Percentiles rank a stretch among this genome's conserved stretches.
phyloP scores from a whole-genome alignment of 176 grass and related monocot species.

The Chloris gayana region DNA sequence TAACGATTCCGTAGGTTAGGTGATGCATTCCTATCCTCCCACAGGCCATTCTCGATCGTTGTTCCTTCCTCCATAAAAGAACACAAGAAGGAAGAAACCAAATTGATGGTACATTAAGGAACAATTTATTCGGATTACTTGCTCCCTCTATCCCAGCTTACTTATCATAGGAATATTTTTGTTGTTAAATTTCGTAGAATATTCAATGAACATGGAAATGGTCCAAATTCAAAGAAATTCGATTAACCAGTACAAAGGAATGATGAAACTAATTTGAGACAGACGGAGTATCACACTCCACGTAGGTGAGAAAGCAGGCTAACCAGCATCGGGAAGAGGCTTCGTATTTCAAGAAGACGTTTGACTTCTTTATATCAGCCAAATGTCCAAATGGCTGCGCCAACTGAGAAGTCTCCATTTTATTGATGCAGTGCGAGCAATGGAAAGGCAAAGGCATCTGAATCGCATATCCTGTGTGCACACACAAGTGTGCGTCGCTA shows the following conservation, averaged over 20 bases:
- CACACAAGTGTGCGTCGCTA: not conserved
- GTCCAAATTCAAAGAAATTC: too few relatives aligned
- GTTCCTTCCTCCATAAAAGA: not conserved
- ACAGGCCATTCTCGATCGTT: constrained; percentile 3
- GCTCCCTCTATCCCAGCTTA: too few relatives aligned
- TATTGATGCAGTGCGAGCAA: not conserved
- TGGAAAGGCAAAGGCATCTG: constrained; percentile 11
- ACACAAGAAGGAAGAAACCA: not conserved
- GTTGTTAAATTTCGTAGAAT: too few relatives aligned
- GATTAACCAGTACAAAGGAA: too few relatives aligned
- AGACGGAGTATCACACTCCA: too few relatives aligned
- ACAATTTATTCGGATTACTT: not conserved
- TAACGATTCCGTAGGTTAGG: constrained; percentile 38
- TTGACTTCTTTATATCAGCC: too few relatives aligned
- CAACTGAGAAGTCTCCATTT: not conserved
- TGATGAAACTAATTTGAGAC: too few relatives aligned
- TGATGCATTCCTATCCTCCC: constrained; percentile 41
- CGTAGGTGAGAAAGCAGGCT: too few relatives aligned
- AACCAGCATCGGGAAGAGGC: not conserved
- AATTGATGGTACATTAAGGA: not conserved
- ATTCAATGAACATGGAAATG: too few relatives aligned
- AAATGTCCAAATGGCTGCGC: not conserved
- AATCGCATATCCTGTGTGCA: not conserved
- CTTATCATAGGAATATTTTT: too few relatives aligned
- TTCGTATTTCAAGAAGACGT: not conserved